Evolutionary conservation across 371 early-diverging fungal genomes (phyloP).

Genomic region (Mortierella polycephala): DNA sequence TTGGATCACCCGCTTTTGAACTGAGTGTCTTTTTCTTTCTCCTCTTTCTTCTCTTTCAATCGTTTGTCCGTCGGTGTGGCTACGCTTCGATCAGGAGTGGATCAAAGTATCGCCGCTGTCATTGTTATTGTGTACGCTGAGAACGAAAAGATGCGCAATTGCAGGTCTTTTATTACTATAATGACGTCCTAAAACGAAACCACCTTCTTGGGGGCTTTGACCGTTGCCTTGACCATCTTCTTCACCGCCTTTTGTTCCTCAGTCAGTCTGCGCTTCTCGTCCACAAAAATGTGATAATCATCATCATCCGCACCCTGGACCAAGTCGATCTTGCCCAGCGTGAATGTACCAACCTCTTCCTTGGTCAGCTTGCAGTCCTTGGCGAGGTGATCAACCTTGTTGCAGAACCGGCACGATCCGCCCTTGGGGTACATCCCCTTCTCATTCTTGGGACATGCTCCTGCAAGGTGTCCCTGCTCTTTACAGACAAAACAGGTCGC

Average conservation of each 20-base stretch:
- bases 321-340: slow-evolving; percentile 75
- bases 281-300: slow-evolving; percentile 76
- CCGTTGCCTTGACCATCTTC: slow-evolving; percentile 48
- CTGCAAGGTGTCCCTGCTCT: slow-evolving; percentile 83
- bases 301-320: slow-evolving; percentile 87
- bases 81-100: too few species aligned
- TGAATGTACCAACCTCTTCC: slow-evolving; percentile 70
- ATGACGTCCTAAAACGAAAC: slow-evolving; percentile 31
- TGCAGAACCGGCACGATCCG: slow-evolving; percentile 90
- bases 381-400: slow-evolving; percentile 85
- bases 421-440: slow-evolving; percentile 93
- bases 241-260: slow-evolving; percentile 58
- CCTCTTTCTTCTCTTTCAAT: not conserved
- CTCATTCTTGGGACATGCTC: slow-evolving; percentile 86
- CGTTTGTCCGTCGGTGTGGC: too few species aligned
- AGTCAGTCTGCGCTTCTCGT: slow-evolving; percentile 62
- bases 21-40: not conserved
- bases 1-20: not conserved
- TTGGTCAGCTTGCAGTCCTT: slow-evolving; percentile 82
- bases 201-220: slow-evolving; percentile 55
- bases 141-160: too few species aligned
- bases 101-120: too few species aligned
- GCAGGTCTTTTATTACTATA: too few species aligned
- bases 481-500: slow-evolving; percentile 92
- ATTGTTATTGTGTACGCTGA: too few species aligned